Evolutionary conservation across 2,329 filamentous ascomycete genomes (phyloP).

Genomic region (Xylaria sp.): DNA sequence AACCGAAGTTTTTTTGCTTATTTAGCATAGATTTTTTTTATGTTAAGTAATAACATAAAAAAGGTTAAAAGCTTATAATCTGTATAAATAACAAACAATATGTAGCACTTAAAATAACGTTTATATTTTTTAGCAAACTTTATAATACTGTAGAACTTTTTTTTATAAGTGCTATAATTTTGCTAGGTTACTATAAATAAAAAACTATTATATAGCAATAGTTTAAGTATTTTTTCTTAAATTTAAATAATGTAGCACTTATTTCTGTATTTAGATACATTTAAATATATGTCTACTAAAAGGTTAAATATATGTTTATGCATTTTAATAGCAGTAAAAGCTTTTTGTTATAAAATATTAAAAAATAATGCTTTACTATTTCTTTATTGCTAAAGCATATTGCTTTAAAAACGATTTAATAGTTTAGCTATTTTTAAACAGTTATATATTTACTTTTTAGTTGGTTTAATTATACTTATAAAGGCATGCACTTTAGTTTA

Average conservation of each 20-base stretch:
- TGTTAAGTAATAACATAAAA: too few relatives aligned
- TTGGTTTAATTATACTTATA: background rate
- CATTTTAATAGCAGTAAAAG: background rate
- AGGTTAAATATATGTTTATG: background rate
- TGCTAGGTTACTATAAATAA: background rate
- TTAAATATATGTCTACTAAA: background rate
- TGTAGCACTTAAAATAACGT: background rate
- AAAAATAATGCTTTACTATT: background rate
- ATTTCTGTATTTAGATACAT: background rate
- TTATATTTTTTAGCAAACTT: background rate
- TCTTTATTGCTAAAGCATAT: background rate
- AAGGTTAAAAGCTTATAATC: background rate
- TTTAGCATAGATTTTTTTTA: background rate
- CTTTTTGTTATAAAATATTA: background rate
- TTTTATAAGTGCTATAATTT: background rate
- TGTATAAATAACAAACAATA: slow-evolving; percentile 4
- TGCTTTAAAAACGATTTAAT: background rate
- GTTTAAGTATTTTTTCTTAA: background rate
- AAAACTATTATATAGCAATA: background rate
- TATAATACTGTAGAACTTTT: background rate
- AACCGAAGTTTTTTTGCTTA: background rate
- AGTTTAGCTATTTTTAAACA: background rate
- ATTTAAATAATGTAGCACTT: background rate
- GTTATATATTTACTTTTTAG: background rate
- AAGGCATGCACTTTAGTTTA: background rate